phyloP scores from a whole-genome alignment of 2,329 filamentous ascomycete genomes.

The Beauveria pseudobassiana region DNA sequence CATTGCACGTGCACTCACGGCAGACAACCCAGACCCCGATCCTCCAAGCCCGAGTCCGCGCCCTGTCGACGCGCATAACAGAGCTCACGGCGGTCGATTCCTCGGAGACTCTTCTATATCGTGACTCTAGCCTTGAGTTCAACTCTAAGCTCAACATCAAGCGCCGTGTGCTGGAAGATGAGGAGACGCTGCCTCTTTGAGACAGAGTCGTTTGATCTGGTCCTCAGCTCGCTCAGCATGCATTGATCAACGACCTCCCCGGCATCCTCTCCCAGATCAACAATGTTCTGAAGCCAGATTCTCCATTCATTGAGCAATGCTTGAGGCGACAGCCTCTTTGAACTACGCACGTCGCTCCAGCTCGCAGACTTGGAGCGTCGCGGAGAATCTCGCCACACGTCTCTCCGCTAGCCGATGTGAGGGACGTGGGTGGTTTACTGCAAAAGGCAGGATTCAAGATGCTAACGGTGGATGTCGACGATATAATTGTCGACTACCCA shows the following conservation, averaged over 20 bases:
- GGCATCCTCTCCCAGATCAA: constrained; percentile 80
- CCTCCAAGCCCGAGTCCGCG: constrained; percentile 46
- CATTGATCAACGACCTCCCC: constrained; percentile 97
- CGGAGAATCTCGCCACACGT: constrained; percentile 86
- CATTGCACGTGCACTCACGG: constrained; percentile 72
- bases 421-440: constrained; percentile 81
- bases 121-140: constrained; percentile 68
- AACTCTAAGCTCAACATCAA: constrained; percentile 66
- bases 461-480: constrained; percentile 93
- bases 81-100: constrained; percentile 77
- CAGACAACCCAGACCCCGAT: constrained; percentile 58
- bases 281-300: constrained; percentile 78
- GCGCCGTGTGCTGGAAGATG: constrained; percentile 65
- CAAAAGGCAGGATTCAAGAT: constrained; percentile 88
- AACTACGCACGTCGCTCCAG: constrained; percentile 87
- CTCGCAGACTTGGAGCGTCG: constrained; percentile 83
- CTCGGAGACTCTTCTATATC: constrained; percentile 68
- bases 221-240: constrained; percentile 79
- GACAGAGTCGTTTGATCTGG: constrained; percentile 74
- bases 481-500: constrained; percentile 92
- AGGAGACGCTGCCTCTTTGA: constrained; percentile 71
- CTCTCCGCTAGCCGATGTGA: constrained; percentile 84
- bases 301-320: constrained; percentile 91
- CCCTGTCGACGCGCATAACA: constrained; percentile 65
- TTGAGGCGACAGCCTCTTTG: constrained; percentile 88